These are phyloP conservation scores for Fusarium neocosmosporiellum DNA, from an alignment of 2,329 filamentous ascomycete genomes.

Conservation along the genomic window DNA sequence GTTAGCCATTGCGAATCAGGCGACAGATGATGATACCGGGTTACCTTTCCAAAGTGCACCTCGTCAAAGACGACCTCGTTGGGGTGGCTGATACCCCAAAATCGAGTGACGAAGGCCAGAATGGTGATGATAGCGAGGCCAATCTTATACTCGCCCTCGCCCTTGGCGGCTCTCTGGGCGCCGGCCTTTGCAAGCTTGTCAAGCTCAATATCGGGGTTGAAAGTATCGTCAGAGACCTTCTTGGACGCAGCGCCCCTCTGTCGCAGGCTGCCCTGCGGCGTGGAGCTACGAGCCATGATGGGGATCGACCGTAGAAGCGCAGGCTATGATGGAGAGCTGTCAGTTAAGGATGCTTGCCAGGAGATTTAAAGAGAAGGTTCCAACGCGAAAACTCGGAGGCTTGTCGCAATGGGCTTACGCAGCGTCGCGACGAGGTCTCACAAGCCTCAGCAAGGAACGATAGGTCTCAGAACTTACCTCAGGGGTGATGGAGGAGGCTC, in stretches of 20 bases:
- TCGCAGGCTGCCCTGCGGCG: constrained; percentile 69
- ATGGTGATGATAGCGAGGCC: constrained; percentile 81
- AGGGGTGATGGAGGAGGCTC: constrained; percentile 25
- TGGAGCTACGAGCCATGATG: constrained; percentile 61
- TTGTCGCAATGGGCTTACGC: constrained; percentile 3
- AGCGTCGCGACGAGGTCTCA: constrained; percentile 21
- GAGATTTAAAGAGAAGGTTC: neutral
- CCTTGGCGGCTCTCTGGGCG: constrained; percentile 52
- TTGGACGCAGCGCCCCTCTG: constrained; percentile 67
- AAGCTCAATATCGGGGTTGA: constrained; percentile 59
- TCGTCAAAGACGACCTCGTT: constrained; percentile 99
- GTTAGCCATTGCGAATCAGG: constrained; percentile 23
- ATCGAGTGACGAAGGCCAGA: constrained; percentile 89
- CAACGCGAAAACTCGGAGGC: constrained; percentile 5
- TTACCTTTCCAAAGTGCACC: constrained; percentile 98
- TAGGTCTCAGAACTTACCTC: constrained; percentile 39
- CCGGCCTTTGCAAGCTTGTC: constrained; percentile 60
- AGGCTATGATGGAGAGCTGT: constrained; percentile 29
- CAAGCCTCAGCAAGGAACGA: constrained; percentile 21
- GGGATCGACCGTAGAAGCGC: constrained; percentile 16
- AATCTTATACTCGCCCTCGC: constrained; percentile 88
- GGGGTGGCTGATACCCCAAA: constrained; percentile 95
- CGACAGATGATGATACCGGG: constrained; percentile 36
- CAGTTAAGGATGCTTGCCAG: constrained; percentile 17
- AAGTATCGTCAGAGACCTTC: constrained; percentile 54